phyloP scores from a whole-genome alignment of 768 basidiomycete species.

The Crepidotus variabilis region DNA sequence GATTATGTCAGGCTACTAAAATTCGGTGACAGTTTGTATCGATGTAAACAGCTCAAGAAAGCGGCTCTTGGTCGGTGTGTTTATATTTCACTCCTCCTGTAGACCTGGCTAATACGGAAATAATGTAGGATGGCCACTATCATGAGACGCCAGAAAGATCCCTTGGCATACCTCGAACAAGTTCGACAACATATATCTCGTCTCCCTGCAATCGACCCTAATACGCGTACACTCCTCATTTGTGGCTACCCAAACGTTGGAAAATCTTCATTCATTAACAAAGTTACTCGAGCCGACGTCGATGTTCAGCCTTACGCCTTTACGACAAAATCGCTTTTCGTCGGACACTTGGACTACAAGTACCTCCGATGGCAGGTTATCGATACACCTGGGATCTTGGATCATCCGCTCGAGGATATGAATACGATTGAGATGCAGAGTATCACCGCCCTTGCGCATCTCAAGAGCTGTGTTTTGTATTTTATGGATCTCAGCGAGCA shows the following conservation, averaged over 20 bases:
- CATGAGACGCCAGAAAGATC: constrained; percentile 98
- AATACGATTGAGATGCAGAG: constrained; percentile 99
- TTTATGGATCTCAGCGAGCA: constrained; percentile 99
- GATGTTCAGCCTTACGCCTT: constrained; percentile 99
- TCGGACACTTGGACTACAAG: constrained; percentile 98
- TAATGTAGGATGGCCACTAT: constrained; percentile 88
- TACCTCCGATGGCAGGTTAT: constrained; percentile 99
- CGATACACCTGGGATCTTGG: constrained; percentile 96
- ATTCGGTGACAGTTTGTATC: constrained; percentile 95
- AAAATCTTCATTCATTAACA: constrained; percentile 99
- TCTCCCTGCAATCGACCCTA: constrained; percentile 97
- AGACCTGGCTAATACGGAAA: constrained; percentile 3
- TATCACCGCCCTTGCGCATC: constrained; percentile 94
- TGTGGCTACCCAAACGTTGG: constrained; percentile 99
- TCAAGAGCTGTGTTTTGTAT: constrained; percentile 92
- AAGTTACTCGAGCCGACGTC: constrained; percentile 97
- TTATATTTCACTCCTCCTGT: not conserved
- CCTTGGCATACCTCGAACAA: constrained; percentile 97
- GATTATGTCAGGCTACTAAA: constrained; percentile 96
- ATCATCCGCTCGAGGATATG: constrained; percentile 99
- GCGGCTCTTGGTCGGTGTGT: constrained; percentile 94
- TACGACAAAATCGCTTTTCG: constrained; percentile 97
- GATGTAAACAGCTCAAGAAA: constrained; percentile 97
- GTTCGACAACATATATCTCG: constrained; percentile 98
- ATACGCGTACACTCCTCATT: constrained; percentile 94